Conservation (phyloP, 495 filamentous ascomycete species). For the Hypoxylon cercidicola region DNA sequence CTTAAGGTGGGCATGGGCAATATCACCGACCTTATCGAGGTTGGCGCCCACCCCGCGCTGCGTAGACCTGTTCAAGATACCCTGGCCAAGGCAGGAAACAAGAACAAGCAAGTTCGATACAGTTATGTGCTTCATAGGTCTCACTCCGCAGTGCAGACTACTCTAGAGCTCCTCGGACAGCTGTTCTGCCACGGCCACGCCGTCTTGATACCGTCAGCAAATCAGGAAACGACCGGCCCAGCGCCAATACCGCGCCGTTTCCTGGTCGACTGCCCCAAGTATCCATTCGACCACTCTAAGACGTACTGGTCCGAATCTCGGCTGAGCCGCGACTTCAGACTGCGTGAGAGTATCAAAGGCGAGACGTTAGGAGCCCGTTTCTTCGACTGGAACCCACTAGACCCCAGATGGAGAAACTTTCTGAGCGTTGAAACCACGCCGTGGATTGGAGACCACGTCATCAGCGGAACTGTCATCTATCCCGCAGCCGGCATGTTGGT, state of each 20-base stretch:
- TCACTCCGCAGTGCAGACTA: slow-evolving; percentile 23
- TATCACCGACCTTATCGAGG: slow-evolving; percentile 56
- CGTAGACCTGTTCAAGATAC: slow-evolving; percentile 59
- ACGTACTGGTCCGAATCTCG: slow-evolving; percentile 48
- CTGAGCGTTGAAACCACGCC: slow-evolving; percentile 53
- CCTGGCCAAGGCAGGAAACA: slow-evolving; percentile 22
- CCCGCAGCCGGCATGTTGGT: slow-evolving; percentile 66
- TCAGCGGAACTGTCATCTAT: slow-evolving; percentile 55
- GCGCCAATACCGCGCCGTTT: slow-evolving; percentile 26
- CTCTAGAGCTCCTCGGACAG: slow-evolving; percentile 24
- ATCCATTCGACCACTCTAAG: slow-evolving; percentile 44
- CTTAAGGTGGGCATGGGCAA: slow-evolving; percentile 26
- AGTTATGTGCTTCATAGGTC: slow-evolving; percentile 33
- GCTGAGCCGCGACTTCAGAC: slow-evolving; percentile 42
- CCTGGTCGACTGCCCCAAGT: slow-evolving; percentile 40
- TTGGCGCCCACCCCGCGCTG: slow-evolving; percentile 68
- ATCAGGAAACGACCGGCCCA: slow-evolving; percentile 23
- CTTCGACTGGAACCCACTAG: slow-evolving; percentile 40
- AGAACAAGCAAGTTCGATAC: slow-evolving; percentile 36
- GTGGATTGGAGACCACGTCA: slow-evolving; percentile 62
- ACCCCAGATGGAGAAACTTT: slow-evolving; percentile 56
- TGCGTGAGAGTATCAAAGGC: slow-evolving; percentile 29
- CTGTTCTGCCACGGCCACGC: slow-evolving; percentile 32
- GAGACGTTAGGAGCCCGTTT: slow-evolving; percentile 40
- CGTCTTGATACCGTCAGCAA: slow-evolving; percentile 35